Base-by-base conservation (phyloP, 768 basidiomycete genomes). In the Crassisporium funariophilum region DNA sequence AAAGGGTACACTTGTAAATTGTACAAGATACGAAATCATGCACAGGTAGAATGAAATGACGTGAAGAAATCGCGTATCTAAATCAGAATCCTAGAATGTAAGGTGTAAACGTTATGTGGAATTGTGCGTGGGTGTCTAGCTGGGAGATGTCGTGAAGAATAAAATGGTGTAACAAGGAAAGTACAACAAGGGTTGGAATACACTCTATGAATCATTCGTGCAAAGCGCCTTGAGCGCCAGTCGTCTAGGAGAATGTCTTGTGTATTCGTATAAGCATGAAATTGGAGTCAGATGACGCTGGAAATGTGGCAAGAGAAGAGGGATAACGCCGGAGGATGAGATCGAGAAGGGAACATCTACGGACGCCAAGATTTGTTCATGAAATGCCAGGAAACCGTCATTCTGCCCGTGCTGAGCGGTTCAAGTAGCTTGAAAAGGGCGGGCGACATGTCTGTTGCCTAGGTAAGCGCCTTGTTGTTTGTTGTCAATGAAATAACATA, bases 371-470 rank as follows among this genome's bases (percentile, higher is more conserved):
- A 41, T 25, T 47, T 52, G 41, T 39, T 58, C 79, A 78, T 75
- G 70, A 81, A 86, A 53, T 81, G 59, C 87, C 86, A 88, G 2
- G 62, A 61, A 50, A 88, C 70, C n/a, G 57, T 46, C 25, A 88
- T 60, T 31, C 73, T 73, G 23, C 86, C 86, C 8, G 63, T 59
- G 47, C 53, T 60, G 35, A 84, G 76, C 4, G 57, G 20, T 13
- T 65, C 78, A 36, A 89, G 59, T 47, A 78, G 52, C 57, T 78
- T 3, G 65, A 89, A 89, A 24, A 85, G 59, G 5, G 72, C 70
- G 7, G 77, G 76, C 21, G 84, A 86, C 81, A 88, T 76, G 61
- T 89, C 86, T 89, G 60, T 10, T 19, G 39, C 16, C 17, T 21
- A 35, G 36, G 16, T 41, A 36, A 45, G 22, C 20, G 12, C 42